Evolutionary conservation across 2,329 filamentous ascomycete genomes (phyloP).

Genomic region (Colletotrichum siamense): DNA sequence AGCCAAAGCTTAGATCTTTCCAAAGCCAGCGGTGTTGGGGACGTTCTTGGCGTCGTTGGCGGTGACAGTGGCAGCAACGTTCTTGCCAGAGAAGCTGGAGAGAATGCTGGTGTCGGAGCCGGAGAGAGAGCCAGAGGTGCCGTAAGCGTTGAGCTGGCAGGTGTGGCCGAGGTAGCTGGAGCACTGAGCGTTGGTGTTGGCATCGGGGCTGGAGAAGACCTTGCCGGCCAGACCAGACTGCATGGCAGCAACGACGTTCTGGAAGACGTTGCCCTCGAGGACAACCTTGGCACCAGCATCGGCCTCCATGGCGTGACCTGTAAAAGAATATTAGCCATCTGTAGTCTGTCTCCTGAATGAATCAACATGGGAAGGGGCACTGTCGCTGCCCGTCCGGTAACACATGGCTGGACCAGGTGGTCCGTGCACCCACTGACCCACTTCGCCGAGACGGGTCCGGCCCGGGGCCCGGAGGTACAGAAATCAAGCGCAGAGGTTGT

Average conservation of each 20-base stretch:
- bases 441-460: not conserved
- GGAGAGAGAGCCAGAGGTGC: constrained; percentile 41
- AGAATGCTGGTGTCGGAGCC: constrained; percentile 54
- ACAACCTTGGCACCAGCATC: constrained; percentile 45
- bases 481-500: not conserved
- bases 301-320: constrained; percentile 64
- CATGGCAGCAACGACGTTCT: constrained; percentile 52
- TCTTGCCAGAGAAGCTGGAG: constrained; percentile 37
- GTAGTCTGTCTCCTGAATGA: not conserved
- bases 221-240: constrained; percentile 36
- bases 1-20: constrained; percentile 38
- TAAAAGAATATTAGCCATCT: constrained; percentile 45
- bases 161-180: constrained; percentile 48
- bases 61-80: constrained; percentile 47
- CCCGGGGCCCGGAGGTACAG: not conserved
- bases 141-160: constrained; percentile 57
- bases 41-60: constrained; percentile 40
- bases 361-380: too few species aligned
- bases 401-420: not conserved
- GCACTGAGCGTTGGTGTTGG: constrained; percentile 46
- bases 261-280: constrained; percentile 64
- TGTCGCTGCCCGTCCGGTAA: not conserved
- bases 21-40: constrained; percentile 49
- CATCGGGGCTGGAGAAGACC: constrained; percentile 36
- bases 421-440: not conserved